Evolutionary conservation across 139 green algal species (phyloP).

Genomic region (Marvania coccoides): DNA sequence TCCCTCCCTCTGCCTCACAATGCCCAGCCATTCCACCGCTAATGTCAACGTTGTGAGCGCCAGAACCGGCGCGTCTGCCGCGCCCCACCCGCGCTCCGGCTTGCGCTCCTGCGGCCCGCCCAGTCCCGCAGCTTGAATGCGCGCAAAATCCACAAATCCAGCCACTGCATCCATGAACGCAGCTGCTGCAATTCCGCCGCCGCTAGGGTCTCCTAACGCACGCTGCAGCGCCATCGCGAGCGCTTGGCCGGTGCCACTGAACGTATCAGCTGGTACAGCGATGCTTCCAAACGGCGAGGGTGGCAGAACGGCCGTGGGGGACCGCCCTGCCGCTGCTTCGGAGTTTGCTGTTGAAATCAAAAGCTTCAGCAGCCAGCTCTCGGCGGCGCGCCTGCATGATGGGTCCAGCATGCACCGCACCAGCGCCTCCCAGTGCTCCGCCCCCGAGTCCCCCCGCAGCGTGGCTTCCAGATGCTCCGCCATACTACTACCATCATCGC

Average conservation of each 20-base stretch:
- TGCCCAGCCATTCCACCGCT: constrained; percentile 31
- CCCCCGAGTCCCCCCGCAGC: neutral
- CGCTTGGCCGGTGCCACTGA: neutral
- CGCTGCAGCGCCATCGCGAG: constrained; percentile 4
- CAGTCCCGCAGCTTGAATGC: neutral
- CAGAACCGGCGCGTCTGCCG: neutral
- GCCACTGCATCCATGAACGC: constrained; percentile 17
- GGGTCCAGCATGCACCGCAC: neutral
- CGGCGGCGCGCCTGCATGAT: neutral
- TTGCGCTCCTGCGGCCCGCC: neutral
- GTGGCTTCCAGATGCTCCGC: neutral
- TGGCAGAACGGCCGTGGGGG: neutral
- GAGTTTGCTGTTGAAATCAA: constrained; percentile 12
- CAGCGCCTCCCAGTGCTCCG: neutral
- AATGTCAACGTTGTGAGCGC: constrained; percentile 25
- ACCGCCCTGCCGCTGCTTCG: neutral
- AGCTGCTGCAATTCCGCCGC: constrained; percentile 3
- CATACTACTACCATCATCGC: neutral
- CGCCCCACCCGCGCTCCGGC: neutral
- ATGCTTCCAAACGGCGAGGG: neutral
- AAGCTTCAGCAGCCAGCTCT: neutral
- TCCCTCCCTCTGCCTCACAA: constrained; percentile 7
- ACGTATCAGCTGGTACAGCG: neutral
- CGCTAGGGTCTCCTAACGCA: constrained; percentile 2
- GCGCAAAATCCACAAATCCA: constrained; percentile 1